Evolutionary conservation across 345 rosid species (phyloP), one percentile per base, ranked within the genome.

Genomic region (Brassica nigra): DNA sequence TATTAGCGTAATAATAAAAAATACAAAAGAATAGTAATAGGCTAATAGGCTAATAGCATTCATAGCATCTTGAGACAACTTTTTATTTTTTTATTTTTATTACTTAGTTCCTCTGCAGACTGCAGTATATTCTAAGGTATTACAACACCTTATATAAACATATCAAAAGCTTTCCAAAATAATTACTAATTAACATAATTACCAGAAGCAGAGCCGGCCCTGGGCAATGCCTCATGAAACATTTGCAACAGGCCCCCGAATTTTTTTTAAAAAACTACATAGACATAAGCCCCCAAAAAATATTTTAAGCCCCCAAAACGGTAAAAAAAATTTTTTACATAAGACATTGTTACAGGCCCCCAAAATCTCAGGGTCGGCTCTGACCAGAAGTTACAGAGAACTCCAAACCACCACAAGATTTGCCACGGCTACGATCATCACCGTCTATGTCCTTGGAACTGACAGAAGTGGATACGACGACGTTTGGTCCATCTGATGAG

Each of bases 401-500:
- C 57, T 20, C 78, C 66, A 76, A 76, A 76, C 68, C 2, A 62
- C 18, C 63, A 33, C 55, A 76, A 67, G 10, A 28, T 44, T 68
- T 42, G 34, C 62, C 14, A 68, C 70, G 7, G 55, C 47, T 30
- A 73, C 15, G 23, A 73, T 66, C 78, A 6, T 10, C 55, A 37
- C 77, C 14, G 68, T 63, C 44, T 15, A 30, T 72, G 42, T 52
- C 62, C 74, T 16, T 61, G 62, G 37, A 66, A 77, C 27, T 4
- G 86, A 18, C 55, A 70, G 8, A 10, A 6, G 39, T 27, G 57
- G 78, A 27, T 89, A 79, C 11, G 91, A 86, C 14, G 54, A 67
- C 12, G 81, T 52, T 78, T 82, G 87, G 8, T 83, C 89, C 6
- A 80, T 78, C 65, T 86, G 75, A 14, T 86, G 97, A 44, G 86